Conservation (phyloP, 768 basidiomycete species). For the Russula virescens region DNA sequence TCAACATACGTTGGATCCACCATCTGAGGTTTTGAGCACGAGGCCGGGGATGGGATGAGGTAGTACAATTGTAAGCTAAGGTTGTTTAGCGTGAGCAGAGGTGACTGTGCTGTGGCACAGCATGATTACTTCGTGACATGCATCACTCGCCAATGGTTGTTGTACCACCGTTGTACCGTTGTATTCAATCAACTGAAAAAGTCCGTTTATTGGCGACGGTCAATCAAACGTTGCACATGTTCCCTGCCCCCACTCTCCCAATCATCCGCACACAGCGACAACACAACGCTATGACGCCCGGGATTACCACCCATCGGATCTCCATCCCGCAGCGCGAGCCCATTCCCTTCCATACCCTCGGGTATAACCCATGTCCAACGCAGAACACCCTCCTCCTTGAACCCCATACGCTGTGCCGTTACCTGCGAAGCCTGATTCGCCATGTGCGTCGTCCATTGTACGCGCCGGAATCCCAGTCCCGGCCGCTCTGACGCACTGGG, state of each 20-base stretch:
- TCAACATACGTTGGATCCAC: constrained; percentile 3
- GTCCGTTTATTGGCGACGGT: not conserved
- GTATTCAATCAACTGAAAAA: no score
- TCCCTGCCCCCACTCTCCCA: constrained; percentile 46
- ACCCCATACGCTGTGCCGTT: constrained; percentile 43
- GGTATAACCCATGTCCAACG: constrained; percentile 37
- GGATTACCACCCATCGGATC: constrained; percentile 28
- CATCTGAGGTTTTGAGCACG: constrained; percentile 4
- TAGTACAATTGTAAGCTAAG: not conserved
- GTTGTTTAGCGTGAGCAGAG: no score
- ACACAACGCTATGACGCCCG: constrained; percentile 32
- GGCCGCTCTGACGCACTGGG: constrained; percentile 19
- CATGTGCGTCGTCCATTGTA: constrained; percentile 40
- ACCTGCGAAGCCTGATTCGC: constrained; percentile 35
- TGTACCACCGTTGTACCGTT: no score
- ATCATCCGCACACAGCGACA: constrained; percentile 55
- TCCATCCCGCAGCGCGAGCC: not conserved
- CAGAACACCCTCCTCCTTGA: constrained; percentile 38
- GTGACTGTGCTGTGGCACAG: no score
- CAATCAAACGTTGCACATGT: constrained; percentile 33
- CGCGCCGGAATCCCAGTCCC: constrained; percentile 43
- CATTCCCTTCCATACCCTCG: constrained; percentile 10
- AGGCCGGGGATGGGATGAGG: not conserved
- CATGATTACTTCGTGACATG: no score
- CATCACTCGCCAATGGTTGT: no score